A percentile compares a stretch with the other conserved stretches of the same genome.
These are phyloP conservation scores for Drosera capensis DNA, from an alignment of 148 eudicot species.

Conservation along the genomic window DNA sequence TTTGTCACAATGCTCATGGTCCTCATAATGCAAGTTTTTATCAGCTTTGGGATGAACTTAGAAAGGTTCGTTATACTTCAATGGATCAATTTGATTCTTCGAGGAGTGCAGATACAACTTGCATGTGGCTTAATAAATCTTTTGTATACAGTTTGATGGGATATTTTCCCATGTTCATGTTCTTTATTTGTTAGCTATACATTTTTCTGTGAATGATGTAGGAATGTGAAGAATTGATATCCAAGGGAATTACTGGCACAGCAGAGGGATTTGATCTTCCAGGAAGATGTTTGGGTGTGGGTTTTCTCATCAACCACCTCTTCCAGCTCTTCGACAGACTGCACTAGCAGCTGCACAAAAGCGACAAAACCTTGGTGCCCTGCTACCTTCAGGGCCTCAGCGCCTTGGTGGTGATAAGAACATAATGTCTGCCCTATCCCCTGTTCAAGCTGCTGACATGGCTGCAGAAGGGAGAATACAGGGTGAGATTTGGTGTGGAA, in stretches of 20 bases:
- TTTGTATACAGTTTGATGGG: neutral
- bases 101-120: neutral
- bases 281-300: constrained; percentile 82
- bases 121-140: no score
- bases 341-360: constrained; percentile 68
- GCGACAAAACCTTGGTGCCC: constrained; percentile 32
- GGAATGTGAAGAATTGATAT: constrained; percentile 85
- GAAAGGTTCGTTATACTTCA: constrained; percentile 48
- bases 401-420: constrained; percentile 79
- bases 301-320: constrained; percentile 40
- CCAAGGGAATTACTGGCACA: constrained; percentile 56
- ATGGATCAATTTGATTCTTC: neutral
- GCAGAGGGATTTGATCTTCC: constrained; percentile 74
- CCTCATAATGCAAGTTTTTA: constrained; percentile 77
- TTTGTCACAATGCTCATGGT: constrained; percentile 66
- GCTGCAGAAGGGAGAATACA: constrained; percentile 93
- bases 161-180: neutral
- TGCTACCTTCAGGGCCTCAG: constrained; percentile 69
- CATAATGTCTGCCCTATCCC: constrained; percentile 60
- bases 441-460: constrained; percentile 97
- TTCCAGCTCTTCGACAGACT: constrained; percentile 45
- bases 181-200: neutral
- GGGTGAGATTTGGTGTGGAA: constrained; percentile 90
- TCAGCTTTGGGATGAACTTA: constrained; percentile 65
- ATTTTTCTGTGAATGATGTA: constrained; percentile 15